A percentile compares a stretch with the other conserved stretches of the same genome.
These are phyloP conservation scores for Epicoccum sorghinum DNA, from an alignment of 2,329 filamentous ascomycete species.

Conservation along the genomic window DNA sequence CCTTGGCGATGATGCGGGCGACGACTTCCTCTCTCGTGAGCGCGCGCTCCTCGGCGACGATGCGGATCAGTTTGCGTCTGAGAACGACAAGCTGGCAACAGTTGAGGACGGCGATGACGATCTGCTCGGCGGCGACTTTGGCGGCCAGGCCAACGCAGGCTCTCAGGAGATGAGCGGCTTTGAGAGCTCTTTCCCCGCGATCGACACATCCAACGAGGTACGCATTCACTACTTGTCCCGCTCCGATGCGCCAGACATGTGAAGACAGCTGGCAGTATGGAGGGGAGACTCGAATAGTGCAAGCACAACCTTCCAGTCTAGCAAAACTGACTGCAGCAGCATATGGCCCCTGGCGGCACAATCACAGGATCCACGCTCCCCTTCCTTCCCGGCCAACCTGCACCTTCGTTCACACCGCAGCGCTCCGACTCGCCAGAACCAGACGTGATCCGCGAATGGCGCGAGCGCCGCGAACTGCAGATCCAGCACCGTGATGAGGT, in stretches of 20 bases:
- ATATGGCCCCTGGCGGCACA: constrained; percentile 74
- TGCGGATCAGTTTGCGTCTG: constrained; percentile 84
- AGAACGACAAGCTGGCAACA: constrained; percentile 70
- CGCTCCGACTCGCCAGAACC: constrained; percentile 81
- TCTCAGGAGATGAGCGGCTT: constrained; percentile 66
- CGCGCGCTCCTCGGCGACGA: constrained; percentile 90
- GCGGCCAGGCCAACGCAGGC: constrained; percentile 49
- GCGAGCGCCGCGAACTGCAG: constrained; percentile 82
- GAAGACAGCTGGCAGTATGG: constrained; percentile 8
- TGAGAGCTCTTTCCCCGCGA: constrained; percentile 88
- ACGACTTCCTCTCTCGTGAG: constrained; percentile 91
- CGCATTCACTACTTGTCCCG: constrained; percentile 18
- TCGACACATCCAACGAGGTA: constrained; percentile 77
- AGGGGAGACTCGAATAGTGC: background rate
- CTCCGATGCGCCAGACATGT: constrained; percentile 3
- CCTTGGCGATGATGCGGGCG: constrained; percentile 65
- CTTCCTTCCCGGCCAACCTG: constrained; percentile 54
- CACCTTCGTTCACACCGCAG: constrained; percentile 50
- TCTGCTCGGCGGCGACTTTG: constrained; percentile 67
- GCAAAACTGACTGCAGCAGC: constrained; percentile 53
- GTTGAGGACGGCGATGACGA: constrained; percentile 72
- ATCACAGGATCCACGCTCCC: constrained; percentile 75
- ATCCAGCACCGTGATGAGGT: constrained; percentile 85
- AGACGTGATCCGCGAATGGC: constrained; percentile 88
- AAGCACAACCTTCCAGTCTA: background rate